Evolutionary conservation across 495 filamentous ascomycete species (phyloP), one percentile per base, ranked within the genome.

Genomic region (Acidomyces sp.): DNA sequence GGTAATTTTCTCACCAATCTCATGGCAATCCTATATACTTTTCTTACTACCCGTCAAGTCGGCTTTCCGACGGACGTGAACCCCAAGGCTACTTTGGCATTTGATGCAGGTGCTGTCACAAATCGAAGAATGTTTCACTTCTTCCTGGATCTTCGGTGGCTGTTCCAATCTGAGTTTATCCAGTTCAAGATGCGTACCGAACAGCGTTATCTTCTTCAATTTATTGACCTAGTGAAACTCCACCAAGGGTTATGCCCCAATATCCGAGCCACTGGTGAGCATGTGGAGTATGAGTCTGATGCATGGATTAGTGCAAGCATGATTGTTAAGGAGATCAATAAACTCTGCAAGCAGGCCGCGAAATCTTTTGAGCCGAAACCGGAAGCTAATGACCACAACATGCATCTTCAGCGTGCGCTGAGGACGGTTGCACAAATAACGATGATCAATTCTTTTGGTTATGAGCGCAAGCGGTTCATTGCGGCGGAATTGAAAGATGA

Each of bases 241-340:
- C 85, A 92, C 36, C 90, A 99, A 60, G 90, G 90, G 0, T 93
- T 96, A 28, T 94, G 88, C 51, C 92, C 90, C 11, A 99, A 96
- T 50, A 63, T 85, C 4, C 74, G 90, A 42, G 88, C 87, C 1
- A 77, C 93, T 22, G 84, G 82, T 16, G 90, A 99, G 46, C 90
- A 99, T 54, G 81, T 99, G 5, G 92, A 96, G 55, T 99, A 95
- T 53, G 90, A 99, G 59, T 90, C 86, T 4, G 90, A 99, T 54
- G 80, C 85, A 21, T 99, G 90, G 90, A 95, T 99, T 34, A 90
- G 79, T 49, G 90, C 92, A 0, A 88, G 85, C 6, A 72, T 99
- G 28, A 80, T 96, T 35, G 95, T 88, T 37, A 72, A 85, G 34
- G 88, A 99, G 57, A 83, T 99, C 57, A 96, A 94, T 54, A 77